Evolutionary conservation across 2,329 filamentous ascomycete genomes (phyloP), one percentile per base, ranked within the genome.

Genomic region (Fusarium multiceps): DNA sequence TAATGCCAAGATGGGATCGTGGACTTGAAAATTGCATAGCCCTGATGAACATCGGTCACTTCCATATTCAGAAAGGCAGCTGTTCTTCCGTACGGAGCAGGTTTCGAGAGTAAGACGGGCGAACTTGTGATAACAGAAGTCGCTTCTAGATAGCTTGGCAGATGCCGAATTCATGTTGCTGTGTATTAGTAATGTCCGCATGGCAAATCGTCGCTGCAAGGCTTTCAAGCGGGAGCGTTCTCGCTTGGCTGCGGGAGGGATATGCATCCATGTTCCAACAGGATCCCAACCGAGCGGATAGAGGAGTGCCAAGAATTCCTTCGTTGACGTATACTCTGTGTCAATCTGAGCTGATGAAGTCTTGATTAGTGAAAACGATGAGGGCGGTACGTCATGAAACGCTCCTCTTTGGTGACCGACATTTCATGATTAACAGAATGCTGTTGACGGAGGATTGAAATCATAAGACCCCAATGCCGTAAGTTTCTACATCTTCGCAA

Each of bases 21-120:
- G 30, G 16, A n/a, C 16, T 21, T n/a, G 34, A 12, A 25, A 8
- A 27, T 25, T 27, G 30, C 48, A 51, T 51, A 51, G 49, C 30
- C 30, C n/a, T 37, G 23, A 21, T 40, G 13, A 48, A 37, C 23
- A 12, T 63, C 59, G 59, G 59, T 14, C 45, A 21, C 32, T 63
- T 56, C 48, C 42, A 32, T 13, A 47, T 63, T 7, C 25, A 48
- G 60, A 16, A 61, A 14, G 3, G 25, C 5, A 28, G 11, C 9
- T 11, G 23, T 7, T 25, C 14, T 27, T 47, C 25, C 25, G 43
- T 28, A 47, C 18, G 7, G 14, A n/a, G 7, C 34, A 37, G 34
- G 34, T 37, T 10, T 37, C 6, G 34, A 37, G 5, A 11, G 11
- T 37, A 37, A 37, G 34, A n/a, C 34, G 18, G 18, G 10, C 18